phyloP scores from a whole-genome alignment of 139 green algal species.

The Marvania coccoides region DNA sequence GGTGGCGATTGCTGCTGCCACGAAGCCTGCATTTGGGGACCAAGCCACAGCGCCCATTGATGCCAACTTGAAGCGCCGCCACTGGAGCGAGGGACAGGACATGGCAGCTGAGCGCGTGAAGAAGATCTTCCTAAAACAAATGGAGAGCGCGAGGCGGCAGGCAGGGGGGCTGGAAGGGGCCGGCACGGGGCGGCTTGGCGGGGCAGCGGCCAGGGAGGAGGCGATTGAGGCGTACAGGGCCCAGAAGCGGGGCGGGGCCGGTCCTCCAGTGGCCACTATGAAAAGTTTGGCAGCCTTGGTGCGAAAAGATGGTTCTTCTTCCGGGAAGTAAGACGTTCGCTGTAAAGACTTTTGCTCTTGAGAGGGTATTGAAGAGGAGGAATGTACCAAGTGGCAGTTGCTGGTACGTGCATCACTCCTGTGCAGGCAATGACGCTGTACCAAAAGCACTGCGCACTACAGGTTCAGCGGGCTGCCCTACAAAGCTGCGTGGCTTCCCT shows the following conservation, averaged over 20 bases:
- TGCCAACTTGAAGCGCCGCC: slow-evolving; percentile 2
- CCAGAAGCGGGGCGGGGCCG: background rate
- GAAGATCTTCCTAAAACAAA: background rate
- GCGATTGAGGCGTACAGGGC: background rate
- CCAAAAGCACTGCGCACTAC: no score
- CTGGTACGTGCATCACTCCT: no score
- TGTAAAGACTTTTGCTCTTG: no score
- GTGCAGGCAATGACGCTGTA: no score
- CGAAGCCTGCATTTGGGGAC: background rate
- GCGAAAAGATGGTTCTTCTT: no score
- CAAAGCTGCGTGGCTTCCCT: no score
- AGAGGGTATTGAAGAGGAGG: no score
- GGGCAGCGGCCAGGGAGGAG: background rate
- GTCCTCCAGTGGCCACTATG: background rate
- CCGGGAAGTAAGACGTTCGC: no score
- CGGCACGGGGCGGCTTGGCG: background rate
- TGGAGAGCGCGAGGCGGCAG: background rate
- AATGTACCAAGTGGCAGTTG: no score
- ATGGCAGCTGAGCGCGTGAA: background rate
- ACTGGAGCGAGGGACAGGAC: background rate
- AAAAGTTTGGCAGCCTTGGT: background rate
- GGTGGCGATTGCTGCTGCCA: background rate
- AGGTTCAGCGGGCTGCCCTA: no score
- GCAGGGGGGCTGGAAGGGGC: no score
- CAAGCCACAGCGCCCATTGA: background rate